Base-by-base conservation (phyloP, 768 basidiomycete species). In the Xerocomellus chrysenteron region DNA sequence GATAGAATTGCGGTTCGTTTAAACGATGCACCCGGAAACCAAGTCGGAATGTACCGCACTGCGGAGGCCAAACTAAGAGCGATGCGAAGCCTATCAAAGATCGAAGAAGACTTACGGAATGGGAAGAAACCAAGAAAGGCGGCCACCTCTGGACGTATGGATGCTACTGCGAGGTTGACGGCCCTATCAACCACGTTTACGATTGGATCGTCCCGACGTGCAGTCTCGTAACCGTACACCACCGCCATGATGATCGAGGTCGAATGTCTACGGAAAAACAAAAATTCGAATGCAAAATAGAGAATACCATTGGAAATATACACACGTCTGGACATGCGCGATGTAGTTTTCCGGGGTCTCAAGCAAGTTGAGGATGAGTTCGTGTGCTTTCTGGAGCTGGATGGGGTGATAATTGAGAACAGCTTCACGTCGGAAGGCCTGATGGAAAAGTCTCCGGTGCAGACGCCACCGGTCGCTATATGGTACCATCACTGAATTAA, bases 21-120 rank as follows among this genome's bases (percentile, higher is more conserved):
- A 47, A 76, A 75, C 0, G 67, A 66, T 10, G 71, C 69, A 10
- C 78, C 76, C 0, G 78, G 77, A 36, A 76, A 55, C 77, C 77
- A 79, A 3, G 68, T 44, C 5, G 77, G 77, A 16, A 78, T 57
- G 35, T 72, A 59, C 42, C 62, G 66, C 30, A 78, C 74, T 76
- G 45, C 6, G 19, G 26, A 28, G 10, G n/a, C 7, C 5, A 11
- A 46, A 32, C 8, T 54, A 2, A 42, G 24, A 46, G 5, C 2
- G 16, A 24, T 46, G 36, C 5, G 2, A 41, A 37, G 28, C 13
- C n/a, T n/a, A 35, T 21, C 6, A 36, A n/a, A 7, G 39, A 40
- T 21, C 5, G 24, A 30, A 42, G n/a, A n/a, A 24, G 57, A 51
- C 65, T 50, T 58, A 76, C 75, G 67, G 68, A 57, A 78, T 41